Base-by-base conservation (phyloP, 176 grass and related monocot species). In the Avena eriantha region DNA sequence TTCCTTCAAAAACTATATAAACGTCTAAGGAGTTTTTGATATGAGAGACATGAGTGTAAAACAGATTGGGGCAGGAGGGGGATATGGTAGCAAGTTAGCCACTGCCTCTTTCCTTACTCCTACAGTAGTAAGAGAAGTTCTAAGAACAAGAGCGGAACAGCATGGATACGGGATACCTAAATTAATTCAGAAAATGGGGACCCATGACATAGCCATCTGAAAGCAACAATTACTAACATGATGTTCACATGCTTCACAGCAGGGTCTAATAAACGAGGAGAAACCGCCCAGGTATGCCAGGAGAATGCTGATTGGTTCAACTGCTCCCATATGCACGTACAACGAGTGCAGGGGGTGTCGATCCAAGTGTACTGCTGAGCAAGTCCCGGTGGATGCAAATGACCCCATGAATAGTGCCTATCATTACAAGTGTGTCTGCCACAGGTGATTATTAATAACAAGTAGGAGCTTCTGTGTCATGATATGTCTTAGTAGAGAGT, bases 371-470 rank as follows among this genome's bases (percentile, higher is more conserved):
- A 93, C 80, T 36, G 91, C 96, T 21, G 93, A 98, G 81, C 96
- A 98, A 72, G 91, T 98, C 36, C 96, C 96, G 0, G 91, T 98
- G 23, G 96, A 98, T 81, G 88, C 93, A 49, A 92, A 87, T 68
- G 96, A 98, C 77, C 96, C 96, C 22, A 93, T 95, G 86, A 98
- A 98, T 84, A 98, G 91, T 64, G 96, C 96, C 4, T 98, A 98
- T 66, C 96, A 93, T 75, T 98, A 98, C 90, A 95, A 90, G 73
- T 98, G 96, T 83, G 63, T 98, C 73, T 98, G 96, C 82, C 93
- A 95, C 83, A 92, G 93, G 84, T 98, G 93, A 98, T 73, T 34
- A 51, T 86, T 63, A 60, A 88, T 69, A 39, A 61, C 69, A 86
- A 77, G 49, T 34, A 80, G 50, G 57, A 80, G 70, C 23, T 94